phyloP scores from a whole-genome alignment of 202 grass and related monocot genomes.

The Panicum virgatum region DNA sequence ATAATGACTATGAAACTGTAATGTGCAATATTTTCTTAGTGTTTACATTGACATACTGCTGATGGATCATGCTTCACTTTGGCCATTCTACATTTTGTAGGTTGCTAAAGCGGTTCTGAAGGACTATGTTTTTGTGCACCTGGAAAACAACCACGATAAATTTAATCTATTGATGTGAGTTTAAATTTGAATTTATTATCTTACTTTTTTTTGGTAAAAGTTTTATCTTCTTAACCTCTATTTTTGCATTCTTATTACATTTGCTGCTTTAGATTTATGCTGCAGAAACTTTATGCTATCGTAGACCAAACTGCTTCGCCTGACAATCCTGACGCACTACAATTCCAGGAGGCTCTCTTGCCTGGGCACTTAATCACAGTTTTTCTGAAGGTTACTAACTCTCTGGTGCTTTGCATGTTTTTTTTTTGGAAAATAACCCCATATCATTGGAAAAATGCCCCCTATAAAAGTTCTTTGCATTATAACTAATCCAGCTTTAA shows the following conservation, averaged over 20 bases:
- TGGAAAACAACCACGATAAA: conserved; percentile 74
- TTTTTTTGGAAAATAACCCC: neutral
- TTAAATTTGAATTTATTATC: conserved; percentile 7
- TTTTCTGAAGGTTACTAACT: conserved; percentile 74
- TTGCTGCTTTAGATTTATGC: conserved; percentile 78
- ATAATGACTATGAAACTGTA: conserved; percentile 73
- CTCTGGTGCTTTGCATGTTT: neutral
- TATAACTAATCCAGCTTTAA: conserved; percentile 14
- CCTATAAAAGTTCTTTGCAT: neutral
- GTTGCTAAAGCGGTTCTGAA: conserved; percentile 92
- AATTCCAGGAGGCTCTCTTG: conserved; percentile 91
- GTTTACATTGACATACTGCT: conserved; percentile 45
- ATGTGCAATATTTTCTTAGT: conserved; percentile 34
- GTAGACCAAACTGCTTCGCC: conserved; percentile 87
- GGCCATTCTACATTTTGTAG: conserved; percentile 51
- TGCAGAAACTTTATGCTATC: conserved; percentile 97
- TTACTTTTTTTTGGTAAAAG: conserved; percentile 23
- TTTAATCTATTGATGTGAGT: conserved; percentile 91
- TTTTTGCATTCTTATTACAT: conserved; percentile 41
- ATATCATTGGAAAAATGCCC: neutral
- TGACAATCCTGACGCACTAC: conserved; percentile 94
- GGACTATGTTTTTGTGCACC: conserved; percentile 82
- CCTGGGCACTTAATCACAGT: conserved; percentile 88
- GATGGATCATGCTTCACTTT: conserved; percentile 42
- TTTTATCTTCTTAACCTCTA: conserved; percentile 10